phyloP scores from a whole-genome alignment of 441 rosid species.

The Geranium incanum region DNA sequence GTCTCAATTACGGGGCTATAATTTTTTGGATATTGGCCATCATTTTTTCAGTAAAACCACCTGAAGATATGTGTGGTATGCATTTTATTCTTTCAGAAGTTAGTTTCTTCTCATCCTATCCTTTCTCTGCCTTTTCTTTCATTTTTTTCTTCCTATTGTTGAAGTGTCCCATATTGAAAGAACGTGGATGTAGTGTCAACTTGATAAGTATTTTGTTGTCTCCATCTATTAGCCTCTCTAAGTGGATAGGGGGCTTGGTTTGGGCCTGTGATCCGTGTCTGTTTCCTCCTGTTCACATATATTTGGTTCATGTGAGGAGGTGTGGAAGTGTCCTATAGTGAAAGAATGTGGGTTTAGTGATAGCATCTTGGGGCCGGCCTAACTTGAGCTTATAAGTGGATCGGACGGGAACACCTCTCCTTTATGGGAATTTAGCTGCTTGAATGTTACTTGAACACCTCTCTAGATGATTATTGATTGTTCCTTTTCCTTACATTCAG shows the following conservation, averaged over 20 bases:
- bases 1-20: neutral
- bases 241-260: too few relatives aligned
- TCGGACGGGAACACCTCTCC: neutral
- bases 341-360: too few relatives aligned
- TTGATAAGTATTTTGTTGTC: too few relatives aligned
- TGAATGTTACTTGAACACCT: neutral
- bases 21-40: slow-evolving; percentile 3
- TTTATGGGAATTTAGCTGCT: neutral
- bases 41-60: neutral
- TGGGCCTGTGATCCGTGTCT: too few relatives aligned
- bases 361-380: too few relatives aligned
- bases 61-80: neutral
- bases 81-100: neutral
- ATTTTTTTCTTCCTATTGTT: neutral
- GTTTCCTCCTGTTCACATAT: too few relatives aligned
- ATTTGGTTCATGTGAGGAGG: too few relatives aligned
- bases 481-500: slow-evolving; percentile 1
- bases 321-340: too few relatives aligned
- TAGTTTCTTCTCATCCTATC: neutral
- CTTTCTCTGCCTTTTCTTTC: neutral
- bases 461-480: slow-evolving; percentile 6
- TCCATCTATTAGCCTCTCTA: too few relatives aligned
- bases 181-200: too few relatives aligned
- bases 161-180: too few relatives aligned
- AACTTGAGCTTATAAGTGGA: too few relatives aligned